Percentiles rank a stretch among this genome's conserved stretches.
Evolutionary conservation across 1,284 basidiomycete species (phyloP).

Genomic region (Pseudozyma hubeiensis): DNA sequence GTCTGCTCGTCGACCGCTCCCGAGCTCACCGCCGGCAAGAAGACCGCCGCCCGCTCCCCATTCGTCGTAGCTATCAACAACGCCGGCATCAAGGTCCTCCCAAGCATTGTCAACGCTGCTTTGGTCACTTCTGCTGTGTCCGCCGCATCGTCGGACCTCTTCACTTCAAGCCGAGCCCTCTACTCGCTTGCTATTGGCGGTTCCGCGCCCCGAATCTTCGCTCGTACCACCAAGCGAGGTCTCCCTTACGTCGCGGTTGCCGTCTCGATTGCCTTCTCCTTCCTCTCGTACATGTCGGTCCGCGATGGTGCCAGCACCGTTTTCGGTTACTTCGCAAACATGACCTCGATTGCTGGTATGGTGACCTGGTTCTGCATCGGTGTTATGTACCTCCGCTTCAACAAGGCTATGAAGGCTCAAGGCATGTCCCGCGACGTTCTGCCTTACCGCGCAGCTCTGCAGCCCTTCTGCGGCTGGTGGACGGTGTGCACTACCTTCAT

Average conservation of each 20-base stretch:
- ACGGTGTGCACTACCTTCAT: conserved; percentile 28
- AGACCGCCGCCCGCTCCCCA: conserved; percentile 39
- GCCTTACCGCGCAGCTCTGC: conserved; percentile 71
- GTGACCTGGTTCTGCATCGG: conserved; percentile 87
- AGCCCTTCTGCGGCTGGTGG: conserved; percentile 60
- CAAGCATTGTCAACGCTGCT: conserved; percentile 77
- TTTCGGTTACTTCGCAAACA: conserved; percentile 74
- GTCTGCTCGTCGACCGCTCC: conserved; percentile 51
- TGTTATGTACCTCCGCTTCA: conserved; percentile 80
- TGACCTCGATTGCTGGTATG: conserved; percentile 76
- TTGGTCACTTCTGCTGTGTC: conserved; percentile 85
- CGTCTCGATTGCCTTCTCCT: conserved; percentile 77
- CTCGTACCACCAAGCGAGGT: conserved; percentile 77
- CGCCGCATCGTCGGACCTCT: conserved; percentile 83
- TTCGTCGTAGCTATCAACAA: conserved; percentile 67
- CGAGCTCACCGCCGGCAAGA: conserved; percentile 34
- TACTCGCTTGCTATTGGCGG: conserved; percentile 82
- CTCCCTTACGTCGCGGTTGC: conserved; percentile 80
- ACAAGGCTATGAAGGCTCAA: conserved; percentile 75
- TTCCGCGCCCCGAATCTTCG: conserved; percentile 81
- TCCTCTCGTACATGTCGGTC: conserved; percentile 75
- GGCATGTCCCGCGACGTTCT: conserved; percentile 72
- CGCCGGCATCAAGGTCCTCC: conserved; percentile 69
- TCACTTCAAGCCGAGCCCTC: conserved; percentile 79
- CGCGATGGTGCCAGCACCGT: conserved; percentile 70